Conservation (phyloP, 75 land plant species). For the Adiantum capillusveneris region DNA sequence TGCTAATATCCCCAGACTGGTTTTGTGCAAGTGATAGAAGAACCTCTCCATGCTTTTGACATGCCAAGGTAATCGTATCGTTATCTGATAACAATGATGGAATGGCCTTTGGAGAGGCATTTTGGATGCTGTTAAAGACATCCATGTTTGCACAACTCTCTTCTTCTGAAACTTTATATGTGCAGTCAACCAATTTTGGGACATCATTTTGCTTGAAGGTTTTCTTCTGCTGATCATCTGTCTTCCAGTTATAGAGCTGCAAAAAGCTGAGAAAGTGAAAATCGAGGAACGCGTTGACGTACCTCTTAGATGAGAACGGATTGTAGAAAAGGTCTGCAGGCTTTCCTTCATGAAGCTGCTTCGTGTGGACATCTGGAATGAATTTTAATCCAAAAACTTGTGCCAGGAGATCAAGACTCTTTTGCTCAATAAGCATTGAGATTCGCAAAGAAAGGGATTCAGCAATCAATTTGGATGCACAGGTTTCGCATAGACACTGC, state of each 20-base stretch:
- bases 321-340: constrained; percentile 4
- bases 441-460: background rate
- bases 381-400: constrained; percentile 20
- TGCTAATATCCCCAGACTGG: constrained; percentile 14
- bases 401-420: constrained; percentile 18
- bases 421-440: constrained; percentile 8
- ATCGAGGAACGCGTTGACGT: constrained; percentile 23
- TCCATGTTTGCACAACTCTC: background rate
- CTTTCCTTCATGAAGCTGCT: background rate
- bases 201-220: no score
- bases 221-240: background rate
- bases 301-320: constrained; percentile 13
- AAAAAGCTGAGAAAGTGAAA: constrained; percentile 13
- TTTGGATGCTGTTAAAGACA: background rate
- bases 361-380: background rate
- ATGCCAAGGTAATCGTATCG: constrained; percentile 8
- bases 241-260: constrained; percentile 11
- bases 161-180: background rate
- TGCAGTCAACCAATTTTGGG: no score
- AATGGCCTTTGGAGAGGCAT: background rate
- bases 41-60: constrained; percentile 13
- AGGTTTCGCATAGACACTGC: constrained; percentile 1
- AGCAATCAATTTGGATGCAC: constrained; percentile 2
- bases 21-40: constrained; percentile 17
- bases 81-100: background rate